Conservation (phyloP, 1,139 yeast genomes). For the Sugiyamaella castrensis region DNA sequence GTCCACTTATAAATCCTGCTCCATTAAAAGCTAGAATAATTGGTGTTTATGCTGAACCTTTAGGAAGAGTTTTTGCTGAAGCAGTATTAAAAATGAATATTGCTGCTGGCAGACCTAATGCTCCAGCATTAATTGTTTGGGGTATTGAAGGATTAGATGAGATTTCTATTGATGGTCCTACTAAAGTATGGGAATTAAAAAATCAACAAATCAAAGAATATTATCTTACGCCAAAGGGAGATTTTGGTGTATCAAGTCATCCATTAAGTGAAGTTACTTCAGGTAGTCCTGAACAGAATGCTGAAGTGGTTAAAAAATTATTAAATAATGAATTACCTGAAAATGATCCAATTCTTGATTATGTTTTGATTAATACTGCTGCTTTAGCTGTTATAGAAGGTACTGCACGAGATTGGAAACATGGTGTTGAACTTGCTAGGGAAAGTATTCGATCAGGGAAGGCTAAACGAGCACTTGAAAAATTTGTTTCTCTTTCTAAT, state of each 20-base stretch:
- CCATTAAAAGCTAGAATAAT: conserved; percentile 77
- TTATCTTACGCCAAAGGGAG: conserved; percentile 48
- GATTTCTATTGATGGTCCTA: conserved; percentile 80
- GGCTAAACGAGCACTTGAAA: conserved; percentile 58
- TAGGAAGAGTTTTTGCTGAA: conserved; percentile 82
- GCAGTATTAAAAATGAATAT: conserved; percentile 63
- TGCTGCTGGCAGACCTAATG: conserved; percentile 40
- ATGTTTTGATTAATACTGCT: conserved; percentile 81
- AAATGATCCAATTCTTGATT: conserved; percentile 71
- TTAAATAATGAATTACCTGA: conserved; percentile 52
- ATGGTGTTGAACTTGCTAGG: conserved; percentile 75
- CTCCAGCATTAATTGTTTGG: conserved; percentile 79
- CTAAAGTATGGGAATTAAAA: conserved; percentile 70
- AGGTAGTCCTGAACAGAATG: conserved; percentile 86
- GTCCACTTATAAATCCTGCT: conserved; percentile 90
- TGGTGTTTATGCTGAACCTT: conserved; percentile 77
- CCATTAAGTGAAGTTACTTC: conserved; percentile 64
- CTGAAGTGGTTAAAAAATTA: conserved; percentile 56
- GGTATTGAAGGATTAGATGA: conserved; percentile 91
- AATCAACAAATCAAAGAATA: conserved; percentile 37
- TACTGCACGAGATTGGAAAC: conserved; percentile 59
- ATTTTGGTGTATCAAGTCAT: conserved; percentile 77
- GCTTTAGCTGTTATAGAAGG: conserved; percentile 83
- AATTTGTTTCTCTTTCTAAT: conserved; percentile 43
- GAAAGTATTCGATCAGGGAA: conserved; percentile 62